Conservation (phyloP, 495 filamentous ascomycete genomes). For the Penicillium herquei region DNA sequence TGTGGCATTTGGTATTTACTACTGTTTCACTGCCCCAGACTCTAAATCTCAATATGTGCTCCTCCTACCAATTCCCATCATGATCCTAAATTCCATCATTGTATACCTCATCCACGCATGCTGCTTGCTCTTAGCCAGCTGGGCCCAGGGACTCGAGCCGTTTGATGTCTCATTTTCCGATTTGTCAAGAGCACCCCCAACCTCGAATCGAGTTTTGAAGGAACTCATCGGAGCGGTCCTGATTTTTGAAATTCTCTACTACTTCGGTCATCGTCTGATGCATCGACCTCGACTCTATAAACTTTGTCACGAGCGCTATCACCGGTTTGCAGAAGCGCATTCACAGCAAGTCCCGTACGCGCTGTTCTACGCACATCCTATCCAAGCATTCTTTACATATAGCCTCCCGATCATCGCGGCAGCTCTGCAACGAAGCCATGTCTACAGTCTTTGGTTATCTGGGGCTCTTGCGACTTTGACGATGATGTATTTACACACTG, state of each 20-base stretch:
- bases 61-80: background rate
- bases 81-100: background rate
- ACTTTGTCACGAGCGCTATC: background rate
- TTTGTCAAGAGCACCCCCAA: background rate
- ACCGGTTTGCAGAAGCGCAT: background rate
- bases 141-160: background rate
- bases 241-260: background rate
- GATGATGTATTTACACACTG: background rate
- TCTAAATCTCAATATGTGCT: background rate
- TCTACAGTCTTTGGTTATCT: background rate
- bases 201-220: background rate
- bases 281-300: background rate
- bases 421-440: background rate
- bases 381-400: background rate
- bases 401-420: background rate
- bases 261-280: background rate
- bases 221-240: background rate
- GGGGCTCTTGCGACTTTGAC: background rate
- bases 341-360: background rate
- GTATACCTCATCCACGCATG: background rate
- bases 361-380: background rate
- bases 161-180: background rate
- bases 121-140: background rate
- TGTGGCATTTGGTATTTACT: background rate
- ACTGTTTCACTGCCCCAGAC: background rate